Evolutionary conservation across 805 yeast genomes (phyloP).

Genomic region (Hanseniaspora lachancei): DNA sequence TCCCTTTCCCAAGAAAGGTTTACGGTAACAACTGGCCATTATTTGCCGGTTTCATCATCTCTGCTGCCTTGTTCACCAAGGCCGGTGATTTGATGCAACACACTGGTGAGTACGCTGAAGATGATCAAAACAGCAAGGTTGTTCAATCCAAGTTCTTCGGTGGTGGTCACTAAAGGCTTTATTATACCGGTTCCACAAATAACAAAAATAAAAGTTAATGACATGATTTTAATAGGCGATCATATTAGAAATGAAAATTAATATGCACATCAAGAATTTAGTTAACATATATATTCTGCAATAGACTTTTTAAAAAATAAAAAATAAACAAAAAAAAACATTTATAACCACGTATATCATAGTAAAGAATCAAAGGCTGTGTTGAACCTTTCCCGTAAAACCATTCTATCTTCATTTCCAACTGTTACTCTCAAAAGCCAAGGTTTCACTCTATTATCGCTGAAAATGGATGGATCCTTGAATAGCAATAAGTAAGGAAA

Average conservation of each 20-base stretch:
- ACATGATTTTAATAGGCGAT: constrained; percentile 3
- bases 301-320: background rate
- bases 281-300: background rate
- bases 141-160: constrained; percentile 12
- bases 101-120: constrained; percentile 11
- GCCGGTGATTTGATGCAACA: constrained; percentile 13
- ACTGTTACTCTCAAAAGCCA: constrained; percentile 68
- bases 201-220: background rate
- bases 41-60: constrained; percentile 11
- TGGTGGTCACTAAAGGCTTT: constrained; percentile 9
- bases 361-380: constrained; percentile 34
- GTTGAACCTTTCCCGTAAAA: constrained; percentile 38
- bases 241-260: background rate
- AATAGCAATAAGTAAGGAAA: constrained; percentile 85
- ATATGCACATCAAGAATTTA: background rate
- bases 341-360: background rate
- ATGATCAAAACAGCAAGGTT: constrained; percentile 10
- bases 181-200: background rate
- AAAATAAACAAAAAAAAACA: background rate
- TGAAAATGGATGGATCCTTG: constrained; percentile 64
- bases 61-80: constrained; percentile 9
- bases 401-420: constrained; percentile 64
- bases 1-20: constrained; percentile 13
- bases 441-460: constrained; percentile 69
- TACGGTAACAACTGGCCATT: constrained; percentile 11